A percentile compares a stretch with the other conserved stretches of the same genome.
These are phyloP conservation scores for Nannochloropsis gaditana DNA, from an alignment of 108 stramenopile species.

Conservation along the genomic window DNA sequence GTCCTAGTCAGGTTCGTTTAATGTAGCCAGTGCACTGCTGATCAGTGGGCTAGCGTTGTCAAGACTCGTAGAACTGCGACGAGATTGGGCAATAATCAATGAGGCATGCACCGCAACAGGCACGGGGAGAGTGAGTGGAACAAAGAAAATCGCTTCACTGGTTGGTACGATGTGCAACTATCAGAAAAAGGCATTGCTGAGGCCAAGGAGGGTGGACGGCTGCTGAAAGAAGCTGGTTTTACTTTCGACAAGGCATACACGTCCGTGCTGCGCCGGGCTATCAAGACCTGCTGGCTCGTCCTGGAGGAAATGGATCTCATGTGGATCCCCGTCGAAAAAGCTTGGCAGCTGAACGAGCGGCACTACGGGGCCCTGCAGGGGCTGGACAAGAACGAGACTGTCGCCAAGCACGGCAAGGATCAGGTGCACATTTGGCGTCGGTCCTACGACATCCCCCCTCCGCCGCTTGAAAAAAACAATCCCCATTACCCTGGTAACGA, in stretches of 20 bases:
- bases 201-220: constrained; percentile 45
- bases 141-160: constrained; percentile 55
- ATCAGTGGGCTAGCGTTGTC: neutral
- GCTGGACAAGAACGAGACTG: constrained; percentile 86
- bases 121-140: constrained; percentile 57
- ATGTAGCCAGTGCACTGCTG: neutral
- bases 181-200: constrained; percentile 43
- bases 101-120: neutral
- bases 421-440: constrained; percentile 76
- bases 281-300: constrained; percentile 72
- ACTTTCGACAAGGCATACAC: constrained; percentile 67
- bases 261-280: constrained; percentile 74
- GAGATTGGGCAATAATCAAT: too few relatives aligned
- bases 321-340: constrained; percentile 63
- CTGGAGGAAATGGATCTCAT: constrained; percentile 73
- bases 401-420: constrained; percentile 82
- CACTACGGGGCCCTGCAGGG: constrained; percentile 78
- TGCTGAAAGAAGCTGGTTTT: constrained; percentile 34
- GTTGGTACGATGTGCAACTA: constrained; percentile 54
- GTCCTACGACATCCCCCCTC: constrained; percentile 81
- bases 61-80: too few relatives aligned
- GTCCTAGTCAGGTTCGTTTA: constrained; percentile 4
- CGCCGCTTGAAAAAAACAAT: constrained; percentile 60
- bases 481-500: constrained; percentile 76
- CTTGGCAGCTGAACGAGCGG: constrained; percentile 84